These are phyloP conservation scores for Salix udensis DNA, from an alignment of 345 rosid genomes.

Conservation along the genomic window DNA sequence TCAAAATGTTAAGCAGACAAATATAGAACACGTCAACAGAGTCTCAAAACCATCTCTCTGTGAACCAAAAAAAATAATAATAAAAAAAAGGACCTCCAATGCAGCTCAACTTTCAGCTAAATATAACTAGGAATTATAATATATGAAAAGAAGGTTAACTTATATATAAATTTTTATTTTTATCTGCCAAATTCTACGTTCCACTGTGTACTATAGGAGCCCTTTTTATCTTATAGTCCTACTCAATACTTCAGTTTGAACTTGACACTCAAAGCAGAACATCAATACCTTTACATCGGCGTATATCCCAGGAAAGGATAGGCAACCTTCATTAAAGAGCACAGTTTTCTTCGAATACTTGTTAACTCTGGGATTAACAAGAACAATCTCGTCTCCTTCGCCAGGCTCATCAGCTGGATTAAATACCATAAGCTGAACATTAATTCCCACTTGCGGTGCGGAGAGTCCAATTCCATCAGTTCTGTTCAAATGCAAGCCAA, in stretches of 20 bases:
- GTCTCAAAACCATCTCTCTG: too few relatives aligned
- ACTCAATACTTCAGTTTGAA: neutral
- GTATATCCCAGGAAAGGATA: conserved; percentile 85
- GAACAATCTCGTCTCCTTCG: conserved; percentile 85
- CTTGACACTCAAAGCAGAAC: neutral
- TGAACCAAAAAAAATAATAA: neutral
- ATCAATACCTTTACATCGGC: conserved; percentile 72
- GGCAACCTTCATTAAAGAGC: conserved; percentile 76
- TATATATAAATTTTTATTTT: neutral
- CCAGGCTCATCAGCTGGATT: conserved; percentile 71
- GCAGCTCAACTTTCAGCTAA: neutral
- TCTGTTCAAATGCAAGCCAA: conserved; percentile 53
- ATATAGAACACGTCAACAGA: neutral
- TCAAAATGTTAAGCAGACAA: neutral
- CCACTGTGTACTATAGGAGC: too few relatives aligned
- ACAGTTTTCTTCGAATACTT: conserved; percentile 62
- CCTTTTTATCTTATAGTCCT: too few relatives aligned
- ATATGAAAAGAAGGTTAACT: neutral
- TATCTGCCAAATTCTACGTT: too few relatives aligned
- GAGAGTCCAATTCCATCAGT: conserved; percentile 96
- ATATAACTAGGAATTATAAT: neutral
- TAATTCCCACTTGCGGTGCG: conserved; percentile 93
- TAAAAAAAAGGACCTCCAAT: too few relatives aligned
- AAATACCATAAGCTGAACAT: conserved; percentile 90
- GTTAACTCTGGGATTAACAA: conserved; percentile 73